Conservation (phyloP, 352 stramenopile genomes). For the Pseudoperonospora humuli region DNA sequence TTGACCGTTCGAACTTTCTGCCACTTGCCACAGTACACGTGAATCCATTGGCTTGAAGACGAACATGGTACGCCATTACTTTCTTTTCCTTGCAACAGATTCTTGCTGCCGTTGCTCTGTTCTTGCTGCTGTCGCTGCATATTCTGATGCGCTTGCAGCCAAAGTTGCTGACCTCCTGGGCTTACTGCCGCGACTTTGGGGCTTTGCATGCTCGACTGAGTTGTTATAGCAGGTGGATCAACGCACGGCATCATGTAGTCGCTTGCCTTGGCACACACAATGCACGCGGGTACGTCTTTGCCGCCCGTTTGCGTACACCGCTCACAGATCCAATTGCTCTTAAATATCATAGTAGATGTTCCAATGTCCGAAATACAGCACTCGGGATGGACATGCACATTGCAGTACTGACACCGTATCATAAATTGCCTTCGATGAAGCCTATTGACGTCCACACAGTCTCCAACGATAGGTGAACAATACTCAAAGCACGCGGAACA, state of each 20-base stretch:
- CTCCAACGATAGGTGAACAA: slow-evolving; percentile 37
- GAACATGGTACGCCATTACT: slow-evolving; percentile 9
- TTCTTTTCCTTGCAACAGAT: background rate
- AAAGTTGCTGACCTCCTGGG: slow-evolving; percentile 26
- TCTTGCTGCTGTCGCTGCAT: slow-evolving; percentile 20
- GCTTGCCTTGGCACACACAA: slow-evolving; percentile 53
- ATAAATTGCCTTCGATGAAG: slow-evolving; percentile 73
- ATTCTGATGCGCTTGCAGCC: slow-evolving; percentile 23
- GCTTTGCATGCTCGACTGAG: slow-evolving; percentile 8
- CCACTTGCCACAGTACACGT: slow-evolving; percentile 75
- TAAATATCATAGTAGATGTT: slow-evolving; percentile 41
- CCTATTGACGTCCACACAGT: slow-evolving; percentile 37
- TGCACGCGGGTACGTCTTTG: slow-evolving; percentile 33
- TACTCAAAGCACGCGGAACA: slow-evolving; percentile 78
- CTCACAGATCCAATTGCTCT: slow-evolving; percentile 84
- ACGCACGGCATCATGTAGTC: slow-evolving; percentile 81
- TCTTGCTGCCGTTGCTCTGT: background rate
- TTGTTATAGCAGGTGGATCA: slow-evolving; percentile 5
- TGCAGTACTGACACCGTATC: slow-evolving; percentile 83
- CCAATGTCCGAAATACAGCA: slow-evolving; percentile 73
- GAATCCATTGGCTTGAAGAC: slow-evolving; percentile 51
- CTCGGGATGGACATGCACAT: slow-evolving; percentile 71
- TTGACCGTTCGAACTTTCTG: slow-evolving; percentile 61
- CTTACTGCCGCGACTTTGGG: too few species aligned
- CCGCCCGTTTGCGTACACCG: slow-evolving; percentile 49